Percentiles rank a stretch among this genome's conserved stretches.
Conservation (phyloP, 495 filamentous ascomycete genomes). For the Aspergillus homomorphus region DNA sequence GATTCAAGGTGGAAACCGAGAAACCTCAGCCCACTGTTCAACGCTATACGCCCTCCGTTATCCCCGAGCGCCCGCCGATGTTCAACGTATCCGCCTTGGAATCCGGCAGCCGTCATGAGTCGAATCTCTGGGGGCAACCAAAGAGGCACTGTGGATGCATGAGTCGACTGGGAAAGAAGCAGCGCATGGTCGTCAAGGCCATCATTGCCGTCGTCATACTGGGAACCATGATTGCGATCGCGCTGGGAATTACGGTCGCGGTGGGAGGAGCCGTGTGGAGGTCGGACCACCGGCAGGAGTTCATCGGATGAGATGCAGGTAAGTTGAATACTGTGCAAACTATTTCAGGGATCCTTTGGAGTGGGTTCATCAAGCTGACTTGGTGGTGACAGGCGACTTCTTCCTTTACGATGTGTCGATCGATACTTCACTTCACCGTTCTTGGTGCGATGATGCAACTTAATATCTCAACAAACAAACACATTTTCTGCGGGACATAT, state of each 20-base stretch:
- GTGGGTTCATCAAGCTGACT: no score
- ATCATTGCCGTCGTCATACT: constrained; percentile 54
- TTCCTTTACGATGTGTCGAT: no score
- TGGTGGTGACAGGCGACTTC: no score
- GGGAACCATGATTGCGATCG: constrained; percentile 59
- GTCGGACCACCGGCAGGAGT: constrained; percentile 27
- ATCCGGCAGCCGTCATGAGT: constrained; percentile 22
- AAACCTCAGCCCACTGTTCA: constrained; percentile 27
- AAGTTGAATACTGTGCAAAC: not conserved
- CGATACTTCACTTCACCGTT: not conserved
- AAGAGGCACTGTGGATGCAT: constrained; percentile 34
- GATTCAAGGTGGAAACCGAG: constrained; percentile 29
- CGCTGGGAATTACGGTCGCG: constrained; percentile 59
- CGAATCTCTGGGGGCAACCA: constrained; percentile 43
- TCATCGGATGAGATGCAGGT: constrained; percentile 18
- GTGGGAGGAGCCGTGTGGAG: constrained; percentile 60
- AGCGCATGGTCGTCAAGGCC: constrained; percentile 50
- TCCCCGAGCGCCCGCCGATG: not conserved
- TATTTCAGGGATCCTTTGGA: no score
- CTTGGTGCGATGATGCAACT: not conserved
- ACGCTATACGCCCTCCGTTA: constrained; percentile 13
- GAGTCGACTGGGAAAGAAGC: constrained; percentile 43
- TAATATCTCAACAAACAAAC: not conserved
- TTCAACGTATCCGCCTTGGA: constrained; percentile 1
- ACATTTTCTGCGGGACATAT: not conserved